phyloP scores from a whole-genome alignment of 192 early-diverging fungal species.

The Umbelopsis sp. region DNA sequence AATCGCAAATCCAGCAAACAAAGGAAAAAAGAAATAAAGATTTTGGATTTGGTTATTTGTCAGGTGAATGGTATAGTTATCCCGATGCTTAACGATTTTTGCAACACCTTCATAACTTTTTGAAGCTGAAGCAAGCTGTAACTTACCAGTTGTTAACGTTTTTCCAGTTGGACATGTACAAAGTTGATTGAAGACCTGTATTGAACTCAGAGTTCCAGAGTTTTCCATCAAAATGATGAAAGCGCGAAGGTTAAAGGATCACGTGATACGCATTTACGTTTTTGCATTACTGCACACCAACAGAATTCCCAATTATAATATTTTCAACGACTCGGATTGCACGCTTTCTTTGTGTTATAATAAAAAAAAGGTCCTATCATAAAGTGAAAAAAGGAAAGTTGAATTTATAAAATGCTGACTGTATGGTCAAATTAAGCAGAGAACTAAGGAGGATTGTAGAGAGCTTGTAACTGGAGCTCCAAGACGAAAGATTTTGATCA shows the following conservation, averaged over 20 bases:
- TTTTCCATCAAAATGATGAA: slow-evolving; percentile 11
- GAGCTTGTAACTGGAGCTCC: slow-evolving; percentile 7
- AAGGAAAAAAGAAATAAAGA: neutral
- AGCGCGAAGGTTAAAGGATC: neutral
- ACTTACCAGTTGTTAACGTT: slow-evolving; percentile 68
- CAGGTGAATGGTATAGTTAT: neutral
- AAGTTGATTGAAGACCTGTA: slow-evolving; percentile 15
- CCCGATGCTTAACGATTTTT: neutral
- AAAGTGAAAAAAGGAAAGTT: neutral
- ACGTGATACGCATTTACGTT: neutral
- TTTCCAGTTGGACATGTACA: slow-evolving; percentile 70
- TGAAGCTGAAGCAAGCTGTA: neutral
- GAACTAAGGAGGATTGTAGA: slow-evolving; percentile 8
- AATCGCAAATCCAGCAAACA: too few species aligned
- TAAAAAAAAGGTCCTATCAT: neutral
- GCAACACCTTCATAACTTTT: neutral
- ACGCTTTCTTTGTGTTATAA: neutral
- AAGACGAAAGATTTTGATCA: neutral
- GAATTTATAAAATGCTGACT: slow-evolving; percentile 16
- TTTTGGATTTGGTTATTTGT: neutral
- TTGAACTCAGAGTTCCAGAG: slow-evolving; percentile 21
- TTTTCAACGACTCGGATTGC: neutral
- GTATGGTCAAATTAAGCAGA: slow-evolving; percentile 9
- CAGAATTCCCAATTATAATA: neutral
- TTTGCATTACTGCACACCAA: neutral